These are phyloP conservation scores for Nakazawaea anatomiae DNA, from an alignment of 805 yeast genomes.

Conservation along the genomic window DNA sequence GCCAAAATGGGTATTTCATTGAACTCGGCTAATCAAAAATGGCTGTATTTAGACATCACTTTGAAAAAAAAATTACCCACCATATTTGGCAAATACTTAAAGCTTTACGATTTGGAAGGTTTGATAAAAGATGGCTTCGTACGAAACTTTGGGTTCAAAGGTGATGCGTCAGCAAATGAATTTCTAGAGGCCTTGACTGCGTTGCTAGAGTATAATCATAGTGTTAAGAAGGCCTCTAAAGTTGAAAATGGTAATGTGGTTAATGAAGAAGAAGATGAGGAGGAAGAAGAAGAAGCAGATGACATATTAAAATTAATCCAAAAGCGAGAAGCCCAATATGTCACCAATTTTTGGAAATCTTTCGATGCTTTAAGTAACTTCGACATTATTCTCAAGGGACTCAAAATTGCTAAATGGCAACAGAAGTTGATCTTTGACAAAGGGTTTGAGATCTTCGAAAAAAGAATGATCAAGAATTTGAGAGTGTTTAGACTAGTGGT, in stretches of 20 bases:
- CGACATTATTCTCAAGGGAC: slow-evolving; percentile 58
- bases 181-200: slow-evolving; percentile 88
- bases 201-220: slow-evolving; percentile 64
- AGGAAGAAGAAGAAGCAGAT: slow-evolving; percentile 10
- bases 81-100: slow-evolving; percentile 65
- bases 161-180: slow-evolving; percentile 86
- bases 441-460: slow-evolving; percentile 85
- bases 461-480: slow-evolving; percentile 71
- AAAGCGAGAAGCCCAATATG: slow-evolving; percentile 26
- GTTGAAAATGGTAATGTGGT: slow-evolving; percentile 14
- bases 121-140: slow-evolving; percentile 82
- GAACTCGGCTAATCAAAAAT: slow-evolving; percentile 81
- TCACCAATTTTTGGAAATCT: slow-evolving; percentile 47
- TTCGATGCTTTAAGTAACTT: slow-evolving; percentile 48
- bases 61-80: slow-evolving; percentile 68
- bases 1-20: slow-evolving; percentile 95
- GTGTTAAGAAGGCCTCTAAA: slow-evolving; percentile 14
- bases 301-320: slow-evolving; percentile 16
- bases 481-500: slow-evolving; percentile 82
- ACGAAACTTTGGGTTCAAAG: slow-evolving; percentile 81
- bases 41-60: slow-evolving; percentile 84
- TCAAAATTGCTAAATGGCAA: slow-evolving; percentile 75
- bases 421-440: slow-evolving; percentile 83
- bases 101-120: slow-evolving; percentile 75
- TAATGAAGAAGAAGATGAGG: slow-evolving; percentile 24